Base-by-base conservation (phyloP, 805 yeast genomes). In the Candida sphagnicola region DNA sequence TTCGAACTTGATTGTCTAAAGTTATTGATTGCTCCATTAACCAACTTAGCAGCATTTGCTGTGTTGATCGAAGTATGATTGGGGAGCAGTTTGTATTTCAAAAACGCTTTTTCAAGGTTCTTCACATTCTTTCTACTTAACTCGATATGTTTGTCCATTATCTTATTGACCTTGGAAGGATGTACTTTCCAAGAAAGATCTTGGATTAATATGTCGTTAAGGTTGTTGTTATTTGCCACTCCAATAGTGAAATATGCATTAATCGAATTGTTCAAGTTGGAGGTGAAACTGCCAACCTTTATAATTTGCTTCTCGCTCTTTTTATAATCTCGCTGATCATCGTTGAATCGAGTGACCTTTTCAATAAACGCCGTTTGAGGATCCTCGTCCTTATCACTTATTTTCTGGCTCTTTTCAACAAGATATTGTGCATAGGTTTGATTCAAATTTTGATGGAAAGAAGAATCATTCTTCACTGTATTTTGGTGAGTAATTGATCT, bases 301-400 rank as follows among this genome's bases (percentile, higher is more conserved):
- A 47, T 28, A 17, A 45, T 16, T 21, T 37, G 38, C 14, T 49
- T 42, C 38, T 53, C 57, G 2, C 34, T 35, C 14, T 47, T 49
- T 28, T 47, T 44, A 17, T 43, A 28, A 4, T 18, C 18, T 29
- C 54, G 44, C 38, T 53, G 50, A 3, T 39, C 39, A 28, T 55
- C 48, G 21, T 42, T 46, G 40, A 53, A 43, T 12, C 53, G 30
- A 4, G 45, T 39, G 15, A 47, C 14, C 34, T 48, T 46, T 32
- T 51, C 56, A 18, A 49, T 36, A 13, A 40, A 43, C 28, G 39
- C 46, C 8, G 37, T 33, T 23, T 45, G 40, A 13, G 48, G 41
- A 31, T 53, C 53, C 10, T 28, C 25, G 12, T 28, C 24, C 21
- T 34, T 38, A 25, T 42, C 34, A 16, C 18, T 35, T n/a, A 15